Conservation (phyloP, 148 eudicot species). For the Tetragonia tetragonoides region DNA sequence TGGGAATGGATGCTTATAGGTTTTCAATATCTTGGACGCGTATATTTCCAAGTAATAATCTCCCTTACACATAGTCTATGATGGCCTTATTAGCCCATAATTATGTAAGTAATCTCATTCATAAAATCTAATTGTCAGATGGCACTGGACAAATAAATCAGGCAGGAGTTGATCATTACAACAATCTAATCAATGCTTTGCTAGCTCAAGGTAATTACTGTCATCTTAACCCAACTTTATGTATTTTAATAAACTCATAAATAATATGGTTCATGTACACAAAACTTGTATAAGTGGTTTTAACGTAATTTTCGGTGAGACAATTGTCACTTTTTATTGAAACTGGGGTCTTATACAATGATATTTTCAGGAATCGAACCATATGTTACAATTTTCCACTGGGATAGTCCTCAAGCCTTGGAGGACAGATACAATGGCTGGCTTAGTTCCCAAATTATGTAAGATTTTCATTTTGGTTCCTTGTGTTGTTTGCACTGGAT, state of each 20-base stretch:
- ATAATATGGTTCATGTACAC: too few species aligned
- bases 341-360: too few species aligned
- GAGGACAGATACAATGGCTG: slow-evolving; percentile 74
- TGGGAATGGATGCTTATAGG: slow-evolving; percentile 94
- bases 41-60: slow-evolving; percentile 70
- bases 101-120: neutral
- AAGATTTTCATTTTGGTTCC: neutral
- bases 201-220: slow-evolving; percentile 56
- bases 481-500: neutral
- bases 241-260: too few species aligned
- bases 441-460: slow-evolving; percentile 83
- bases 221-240: neutral
- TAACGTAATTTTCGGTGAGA: too few species aligned
- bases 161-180: slow-evolving; percentile 93
- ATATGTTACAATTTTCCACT: slow-evolving; percentile 82
- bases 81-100: neutral
- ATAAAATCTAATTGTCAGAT: slow-evolving; percentile 36
- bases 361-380: slow-evolving; percentile 70
- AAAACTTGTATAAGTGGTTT: too few species aligned
- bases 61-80: too few species aligned
- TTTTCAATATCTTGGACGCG: slow-evolving; percentile 95
- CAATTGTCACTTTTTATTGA: too few species aligned
- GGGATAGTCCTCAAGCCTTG: slow-evolving; percentile 87
- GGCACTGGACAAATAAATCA: slow-evolving; percentile 83
- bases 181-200: slow-evolving; percentile 75